phyloP scores from a whole-genome alignment of 106 monocot species.

The Triglochin maritima region DNA sequence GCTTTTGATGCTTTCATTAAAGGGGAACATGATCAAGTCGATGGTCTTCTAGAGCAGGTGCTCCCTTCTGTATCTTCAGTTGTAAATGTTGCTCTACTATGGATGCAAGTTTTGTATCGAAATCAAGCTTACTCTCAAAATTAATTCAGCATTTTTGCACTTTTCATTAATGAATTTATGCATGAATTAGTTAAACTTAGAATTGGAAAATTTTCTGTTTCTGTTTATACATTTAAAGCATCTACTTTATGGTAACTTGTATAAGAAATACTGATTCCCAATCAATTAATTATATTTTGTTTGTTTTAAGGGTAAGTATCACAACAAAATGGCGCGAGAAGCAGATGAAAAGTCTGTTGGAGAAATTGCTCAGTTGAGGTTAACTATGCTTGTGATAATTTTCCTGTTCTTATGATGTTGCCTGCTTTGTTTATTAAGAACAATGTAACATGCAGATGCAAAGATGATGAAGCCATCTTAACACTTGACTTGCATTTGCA shows the following conservation, averaged over 20 bases:
- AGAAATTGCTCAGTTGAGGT: conserved; percentile 32
- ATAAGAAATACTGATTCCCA: no score
- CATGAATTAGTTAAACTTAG: no score
- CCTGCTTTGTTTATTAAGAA: neutral
- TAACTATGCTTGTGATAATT: conserved; percentile 5
- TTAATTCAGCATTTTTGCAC: no score
- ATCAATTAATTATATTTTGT: no score
- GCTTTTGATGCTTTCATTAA: conserved; percentile 56
- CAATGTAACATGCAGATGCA: conserved; percentile 23
- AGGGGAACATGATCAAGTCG: conserved; percentile 33
- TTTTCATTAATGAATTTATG: no score
- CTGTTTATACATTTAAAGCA: no score
- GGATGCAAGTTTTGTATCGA: no score
- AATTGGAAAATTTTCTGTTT: no score
- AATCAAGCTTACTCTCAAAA: no score
- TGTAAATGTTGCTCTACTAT: neutral
- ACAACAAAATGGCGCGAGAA: conserved; percentile 56
- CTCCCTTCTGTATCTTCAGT: conserved; percentile 9
- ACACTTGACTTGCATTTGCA: conserved; percentile 50
- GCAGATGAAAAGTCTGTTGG: conserved; percentile 66
- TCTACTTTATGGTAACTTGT: no score
- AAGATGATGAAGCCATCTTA: conserved; percentile 16
- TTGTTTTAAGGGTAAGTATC: conserved; percentile 47
- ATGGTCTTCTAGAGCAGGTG: conserved; percentile 55
- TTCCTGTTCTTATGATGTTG: neutral